These are phyloP conservation scores for Salvia rosmarinus DNA, from an alignment of 257 asterid species.

Conservation along the genomic window DNA sequence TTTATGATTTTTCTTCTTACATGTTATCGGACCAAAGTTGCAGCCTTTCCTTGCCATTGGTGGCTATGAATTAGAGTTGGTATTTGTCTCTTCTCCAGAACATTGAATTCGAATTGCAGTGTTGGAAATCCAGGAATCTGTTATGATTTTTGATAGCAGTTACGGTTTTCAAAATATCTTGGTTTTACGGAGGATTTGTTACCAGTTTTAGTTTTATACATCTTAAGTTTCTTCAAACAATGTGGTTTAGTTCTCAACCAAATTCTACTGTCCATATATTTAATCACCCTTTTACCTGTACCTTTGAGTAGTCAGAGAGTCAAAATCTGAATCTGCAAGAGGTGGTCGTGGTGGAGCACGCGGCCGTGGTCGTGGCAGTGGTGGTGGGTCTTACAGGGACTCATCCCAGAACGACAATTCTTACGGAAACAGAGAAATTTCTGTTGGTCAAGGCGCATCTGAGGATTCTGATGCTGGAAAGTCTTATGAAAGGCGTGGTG, in stretches of 20 bases:
- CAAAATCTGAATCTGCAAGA: slow-evolving; percentile 57
- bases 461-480: slow-evolving; percentile 55
- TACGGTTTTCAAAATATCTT: background rate
- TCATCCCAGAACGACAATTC: slow-evolving; percentile 44
- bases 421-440: slow-evolving; percentile 51
- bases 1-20: background rate
- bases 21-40: background rate
- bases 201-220: background rate
- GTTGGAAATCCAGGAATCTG: background rate
- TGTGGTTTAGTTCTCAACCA: background rate
- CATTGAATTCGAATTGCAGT: background rate
- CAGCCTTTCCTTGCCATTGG: background rate
- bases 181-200: background rate
- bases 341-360: slow-evolving; percentile 74
- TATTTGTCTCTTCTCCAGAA: background rate
- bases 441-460: slow-evolving; percentile 54
- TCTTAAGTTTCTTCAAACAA: background rate
- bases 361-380: slow-evolving; percentile 67
- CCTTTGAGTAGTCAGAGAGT: slow-evolving; percentile 60
- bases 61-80: background rate
- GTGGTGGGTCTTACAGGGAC: slow-evolving; percentile 65
- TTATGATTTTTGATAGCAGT: no score
- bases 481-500: slow-evolving; percentile 66
- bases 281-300: background rate
- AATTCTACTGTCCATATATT: background rate